Conservation (phyloP, 1,284 basidiomycete genomes). For the Tilletia walkeri region DNA sequence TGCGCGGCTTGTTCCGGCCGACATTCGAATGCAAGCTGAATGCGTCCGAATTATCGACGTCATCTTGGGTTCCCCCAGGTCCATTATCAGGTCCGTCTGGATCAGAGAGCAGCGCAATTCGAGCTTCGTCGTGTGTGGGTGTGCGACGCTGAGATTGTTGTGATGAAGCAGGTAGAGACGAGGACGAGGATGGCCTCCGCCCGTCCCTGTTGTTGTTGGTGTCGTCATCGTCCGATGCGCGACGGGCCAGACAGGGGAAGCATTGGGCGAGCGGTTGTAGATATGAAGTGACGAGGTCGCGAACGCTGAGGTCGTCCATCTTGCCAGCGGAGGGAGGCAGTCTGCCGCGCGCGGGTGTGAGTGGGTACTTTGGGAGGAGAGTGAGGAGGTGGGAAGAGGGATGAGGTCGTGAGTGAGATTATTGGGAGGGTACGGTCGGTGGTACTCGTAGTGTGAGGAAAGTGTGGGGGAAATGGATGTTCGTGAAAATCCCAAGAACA, state of each 20-base stretch:
- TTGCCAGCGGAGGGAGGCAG: background rate
- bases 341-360: too few species aligned
- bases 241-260: background rate
- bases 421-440: too few species aligned
- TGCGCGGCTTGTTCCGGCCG: background rate
- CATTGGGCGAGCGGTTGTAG: constrained; percentile 1
- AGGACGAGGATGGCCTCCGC: background rate
- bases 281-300: constrained; percentile 10
- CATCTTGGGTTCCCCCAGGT: background rate
- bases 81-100: background rate
- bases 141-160: background rate
- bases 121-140: constrained; percentile 9
- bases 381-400: too few species aligned
- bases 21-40: constrained; percentile 15
- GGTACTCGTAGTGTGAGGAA: too few species aligned
- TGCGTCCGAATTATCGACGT: constrained; percentile 5
- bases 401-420: too few species aligned
- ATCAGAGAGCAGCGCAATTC: constrained; percentile 9
- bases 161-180: background rate
- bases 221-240: background rate
- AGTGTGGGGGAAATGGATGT: too few species aligned
- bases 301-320: constrained; percentile 11
- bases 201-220: background rate
- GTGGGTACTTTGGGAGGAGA: too few species aligned
- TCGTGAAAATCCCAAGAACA: too few species aligned